Percentiles rank a stretch among this genome's conserved stretches.
Evolutionary conservation across 1,284 basidiomycete species (phyloP).

Genomic region (Leccinum angustisporum): DNA sequence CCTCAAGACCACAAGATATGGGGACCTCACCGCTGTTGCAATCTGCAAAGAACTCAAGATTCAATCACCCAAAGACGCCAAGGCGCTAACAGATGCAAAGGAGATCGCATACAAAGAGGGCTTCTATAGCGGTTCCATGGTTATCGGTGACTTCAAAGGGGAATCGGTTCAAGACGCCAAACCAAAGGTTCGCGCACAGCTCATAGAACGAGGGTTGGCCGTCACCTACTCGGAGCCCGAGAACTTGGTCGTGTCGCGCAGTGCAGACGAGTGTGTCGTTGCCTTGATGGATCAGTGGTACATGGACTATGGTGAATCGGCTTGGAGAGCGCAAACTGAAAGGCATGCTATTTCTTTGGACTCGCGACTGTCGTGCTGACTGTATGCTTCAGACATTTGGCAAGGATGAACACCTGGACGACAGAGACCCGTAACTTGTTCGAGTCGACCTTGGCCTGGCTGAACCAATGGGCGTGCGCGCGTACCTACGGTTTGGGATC

Average conservation of each 20-base stretch:
- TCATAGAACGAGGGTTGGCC: slow-evolving; percentile 80
- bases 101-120: slow-evolving; percentile 99
- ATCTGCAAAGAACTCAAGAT: slow-evolving; percentile 92
- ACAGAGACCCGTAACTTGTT: slow-evolving; percentile 90
- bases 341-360: slow-evolving; percentile 60
- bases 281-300: slow-evolving; percentile 99
- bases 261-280: slow-evolving; percentile 95
- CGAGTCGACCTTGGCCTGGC: slow-evolving; percentile 90
- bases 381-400: slow-evolving; percentile 58
- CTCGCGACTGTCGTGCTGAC: not conserved
- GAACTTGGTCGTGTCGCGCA: slow-evolving; percentile 86
- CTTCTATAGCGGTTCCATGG: slow-evolving; percentile 92
- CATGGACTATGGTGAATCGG: slow-evolving; percentile 92
- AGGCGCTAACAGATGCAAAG: slow-evolving; percentile 94
- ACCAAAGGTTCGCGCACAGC: slow-evolving; percentile 79
- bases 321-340: slow-evolving; percentile 86
- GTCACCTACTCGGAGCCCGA: slow-evolving; percentile 97
- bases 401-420: slow-evolving; percentile 88
- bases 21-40: slow-evolving; percentile 88
- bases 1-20: slow-evolving; percentile 86
- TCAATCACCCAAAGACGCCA: slow-evolving; percentile 91
- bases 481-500: slow-evolving; percentile 96
- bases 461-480: slow-evolving; percentile 99
- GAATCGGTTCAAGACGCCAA: slow-evolving; percentile 89
- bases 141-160: slow-evolving; percentile 88